phyloP scores from a whole-genome alignment of 2,329 filamentous ascomycete species.

The Tolypocladium sp. region DNA sequence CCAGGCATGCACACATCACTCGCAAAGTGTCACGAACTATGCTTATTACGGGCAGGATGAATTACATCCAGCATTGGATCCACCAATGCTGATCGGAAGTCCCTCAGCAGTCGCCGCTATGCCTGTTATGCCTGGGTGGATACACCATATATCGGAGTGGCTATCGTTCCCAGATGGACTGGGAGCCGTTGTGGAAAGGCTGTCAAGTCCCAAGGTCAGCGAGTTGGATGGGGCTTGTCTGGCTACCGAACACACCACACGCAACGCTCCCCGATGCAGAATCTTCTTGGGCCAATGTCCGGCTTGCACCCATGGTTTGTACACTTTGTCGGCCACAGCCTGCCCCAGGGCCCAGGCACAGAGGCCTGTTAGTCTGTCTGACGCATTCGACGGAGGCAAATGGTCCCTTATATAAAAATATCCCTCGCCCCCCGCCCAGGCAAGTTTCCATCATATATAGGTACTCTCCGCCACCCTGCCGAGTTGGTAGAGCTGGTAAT shows the following conservation, averaged over 20 bases:
- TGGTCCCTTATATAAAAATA: constrained; percentile 8
- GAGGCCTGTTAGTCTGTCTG: not conserved
- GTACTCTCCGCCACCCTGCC: constrained; percentile 5
- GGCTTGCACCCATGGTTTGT: not conserved
- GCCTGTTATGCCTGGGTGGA: constrained; percentile 7
- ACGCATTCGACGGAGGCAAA: constrained; percentile 1
- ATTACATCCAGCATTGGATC: constrained; percentile 5
- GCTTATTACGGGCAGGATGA: constrained; percentile 4
- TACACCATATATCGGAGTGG: constrained; percentile 6
- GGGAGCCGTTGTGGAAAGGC: not conserved
- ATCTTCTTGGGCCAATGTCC: not conserved
- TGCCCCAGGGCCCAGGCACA: not conserved
- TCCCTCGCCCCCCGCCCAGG: constrained; percentile 8
- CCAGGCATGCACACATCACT: constrained; percentile 6
- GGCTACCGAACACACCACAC: not conserved
- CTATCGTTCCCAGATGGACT: not conserved
- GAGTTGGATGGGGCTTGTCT: not conserved
- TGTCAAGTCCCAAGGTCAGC: not conserved
- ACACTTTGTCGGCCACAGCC: not conserved
- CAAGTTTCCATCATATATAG: constrained; percentile 5
- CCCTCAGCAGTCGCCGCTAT: constrained; percentile 8
- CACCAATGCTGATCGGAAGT: constrained; percentile 9
- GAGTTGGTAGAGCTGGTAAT: constrained; percentile 4
- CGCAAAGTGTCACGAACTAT: constrained; percentile 7
- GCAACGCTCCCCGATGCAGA: not conserved